These are phyloP conservation scores for Straminergon stramineum DNA, from an alignment of 225 moss, liverwort and hornwort genomes.

Conservation along the genomic window DNA sequence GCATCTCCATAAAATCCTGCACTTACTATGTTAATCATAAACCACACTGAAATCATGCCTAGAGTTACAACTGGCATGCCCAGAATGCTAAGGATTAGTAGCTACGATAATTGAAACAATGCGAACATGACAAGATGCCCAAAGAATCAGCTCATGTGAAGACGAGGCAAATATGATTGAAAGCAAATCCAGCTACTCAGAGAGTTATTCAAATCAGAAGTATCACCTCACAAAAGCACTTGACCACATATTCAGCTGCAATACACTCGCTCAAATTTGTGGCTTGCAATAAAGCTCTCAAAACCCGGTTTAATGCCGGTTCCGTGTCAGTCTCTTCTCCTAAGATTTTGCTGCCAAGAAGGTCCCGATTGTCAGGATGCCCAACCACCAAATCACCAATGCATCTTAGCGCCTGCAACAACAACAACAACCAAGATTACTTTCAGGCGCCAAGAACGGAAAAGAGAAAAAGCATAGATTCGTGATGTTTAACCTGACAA, in stretches of 20 bases:
- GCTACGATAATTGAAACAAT: not conserved
- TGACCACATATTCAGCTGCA: slow-evolving; percentile 92
- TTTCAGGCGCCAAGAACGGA: slow-evolving; percentile 1
- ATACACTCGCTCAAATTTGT: slow-evolving; percentile 92
- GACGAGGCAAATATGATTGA: not conserved
- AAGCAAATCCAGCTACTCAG: not conserved
- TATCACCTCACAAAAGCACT: slow-evolving; percentile 94
- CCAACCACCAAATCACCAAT: slow-evolving; percentile 88
- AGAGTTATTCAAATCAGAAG: not conserved
- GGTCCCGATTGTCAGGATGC: slow-evolving; percentile 77
- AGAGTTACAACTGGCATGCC: not conserved
- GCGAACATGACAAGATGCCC: not conserved
- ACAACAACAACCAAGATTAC: not conserved
- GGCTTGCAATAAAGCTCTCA: slow-evolving; percentile 78
- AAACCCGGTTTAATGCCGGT: slow-evolving; percentile 82
- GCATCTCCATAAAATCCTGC: not conserved
- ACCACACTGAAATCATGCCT: not conserved
- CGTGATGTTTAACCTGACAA: not conserved
- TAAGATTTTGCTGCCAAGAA: slow-evolving; percentile 77
- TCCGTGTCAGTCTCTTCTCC: slow-evolving; percentile 79
- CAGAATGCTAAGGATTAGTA: not conserved
- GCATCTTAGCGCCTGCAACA: slow-evolving; percentile 78
- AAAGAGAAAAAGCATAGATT: not conserved
- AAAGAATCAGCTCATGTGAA: not conserved
- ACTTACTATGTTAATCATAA: not conserved